Evolutionary conservation across 1,284 basidiomycete species (phyloP).

Genomic region (Butyriboletus appendiculatus): DNA sequence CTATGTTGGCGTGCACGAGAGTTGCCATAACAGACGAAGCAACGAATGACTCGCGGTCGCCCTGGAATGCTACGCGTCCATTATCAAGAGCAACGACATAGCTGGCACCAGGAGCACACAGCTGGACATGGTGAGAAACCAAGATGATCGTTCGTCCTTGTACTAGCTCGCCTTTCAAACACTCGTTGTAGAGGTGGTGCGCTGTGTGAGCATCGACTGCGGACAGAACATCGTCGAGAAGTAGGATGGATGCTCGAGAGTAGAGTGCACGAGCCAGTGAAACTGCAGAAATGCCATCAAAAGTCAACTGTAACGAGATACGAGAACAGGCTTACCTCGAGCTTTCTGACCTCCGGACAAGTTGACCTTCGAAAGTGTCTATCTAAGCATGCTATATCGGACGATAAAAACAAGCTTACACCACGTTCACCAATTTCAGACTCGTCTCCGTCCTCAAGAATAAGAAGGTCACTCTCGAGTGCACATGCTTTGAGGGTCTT

Average conservation of each 20-base stretch:
- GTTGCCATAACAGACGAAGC: slow-evolving; percentile 63
- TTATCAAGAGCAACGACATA: slow-evolving; percentile 87
- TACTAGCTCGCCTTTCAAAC: slow-evolving; percentile 85
- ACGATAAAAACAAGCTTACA: slow-evolving; percentile 40
- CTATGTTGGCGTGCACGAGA: slow-evolving; percentile 64
- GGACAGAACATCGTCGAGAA: slow-evolving; percentile 90
- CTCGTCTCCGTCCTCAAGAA: slow-evolving; percentile 93
- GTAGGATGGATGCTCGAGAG: slow-evolving; percentile 81
- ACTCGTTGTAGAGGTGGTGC: slow-evolving; percentile 79
- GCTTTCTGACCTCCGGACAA: slow-evolving; percentile 96
- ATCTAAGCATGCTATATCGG: neutral
- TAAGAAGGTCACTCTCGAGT: slow-evolving; percentile 78
- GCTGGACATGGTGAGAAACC: slow-evolving; percentile 89
- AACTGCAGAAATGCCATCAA: slow-evolving; percentile 45
- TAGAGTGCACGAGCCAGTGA: slow-evolving; percentile 94
- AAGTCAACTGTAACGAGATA: neutral
- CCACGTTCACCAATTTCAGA: slow-evolving; percentile 90
- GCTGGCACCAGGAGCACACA: slow-evolving; percentile 67
- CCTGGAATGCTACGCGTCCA: slow-evolving; percentile 78
- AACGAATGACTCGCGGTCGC: slow-evolving; percentile 67
- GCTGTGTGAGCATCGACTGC: slow-evolving; percentile 88
- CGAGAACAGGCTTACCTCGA: slow-evolving; percentile 52
- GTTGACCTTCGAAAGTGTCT: slow-evolving; percentile 58
- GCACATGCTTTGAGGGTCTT: slow-evolving; percentile 53
- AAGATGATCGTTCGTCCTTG: slow-evolving; percentile 79